phyloP scores from a whole-genome alignment of 768 basidiomycete genomes.

The Pisolithus orientalis region DNA sequence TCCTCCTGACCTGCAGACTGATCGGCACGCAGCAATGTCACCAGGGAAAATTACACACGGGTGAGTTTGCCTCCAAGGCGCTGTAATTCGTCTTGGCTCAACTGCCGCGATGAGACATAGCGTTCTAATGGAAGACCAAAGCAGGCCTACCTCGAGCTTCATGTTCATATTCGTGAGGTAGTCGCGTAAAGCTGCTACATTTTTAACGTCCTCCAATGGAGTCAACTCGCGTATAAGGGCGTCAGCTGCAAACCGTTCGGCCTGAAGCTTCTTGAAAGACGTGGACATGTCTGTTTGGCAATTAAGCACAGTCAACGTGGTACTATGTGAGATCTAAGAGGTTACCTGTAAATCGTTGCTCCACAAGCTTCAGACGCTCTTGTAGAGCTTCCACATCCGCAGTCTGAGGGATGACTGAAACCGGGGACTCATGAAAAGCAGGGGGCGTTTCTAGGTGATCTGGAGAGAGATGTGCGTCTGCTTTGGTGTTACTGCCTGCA shows the following conservation, averaged over 20 bases:
- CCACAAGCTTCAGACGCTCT: conserved; percentile 60
- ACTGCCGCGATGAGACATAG: conserved; percentile 30
- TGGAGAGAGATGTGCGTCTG: background rate
- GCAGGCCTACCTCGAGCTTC: conserved; percentile 61
- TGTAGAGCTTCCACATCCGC: conserved; percentile 52
- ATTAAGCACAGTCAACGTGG: conserved; percentile 3
- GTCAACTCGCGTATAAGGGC: conserved; percentile 63
- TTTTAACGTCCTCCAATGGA: conserved; percentile 58
- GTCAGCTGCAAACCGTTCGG: conserved; percentile 66
- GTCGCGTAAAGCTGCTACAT: conserved; percentile 62
- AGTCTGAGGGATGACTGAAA: conserved; percentile 3
- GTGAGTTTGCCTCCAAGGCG: conserved; percentile 66
- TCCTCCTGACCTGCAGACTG: conserved; percentile 66
- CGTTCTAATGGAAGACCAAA: background rate
- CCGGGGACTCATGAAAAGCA: background rate
- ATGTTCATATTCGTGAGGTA: conserved; percentile 61
- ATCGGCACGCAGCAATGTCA: conserved; percentile 2
- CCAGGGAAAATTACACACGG: conserved; percentile 41
- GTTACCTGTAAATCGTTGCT: conserved; percentile 71
- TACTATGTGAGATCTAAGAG: background rate
- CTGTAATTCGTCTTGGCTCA: conserved; percentile 73
- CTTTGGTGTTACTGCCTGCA: background rate
- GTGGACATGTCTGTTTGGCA: conserved; percentile 60
- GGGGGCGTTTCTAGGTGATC: background rate
- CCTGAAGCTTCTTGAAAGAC: conserved; percentile 71